Evolutionary conservation across 495 filamentous ascomycete species (phyloP), one percentile per base, ranked within the genome.

Genomic region (Aspergillus heteromorphus): DNA sequence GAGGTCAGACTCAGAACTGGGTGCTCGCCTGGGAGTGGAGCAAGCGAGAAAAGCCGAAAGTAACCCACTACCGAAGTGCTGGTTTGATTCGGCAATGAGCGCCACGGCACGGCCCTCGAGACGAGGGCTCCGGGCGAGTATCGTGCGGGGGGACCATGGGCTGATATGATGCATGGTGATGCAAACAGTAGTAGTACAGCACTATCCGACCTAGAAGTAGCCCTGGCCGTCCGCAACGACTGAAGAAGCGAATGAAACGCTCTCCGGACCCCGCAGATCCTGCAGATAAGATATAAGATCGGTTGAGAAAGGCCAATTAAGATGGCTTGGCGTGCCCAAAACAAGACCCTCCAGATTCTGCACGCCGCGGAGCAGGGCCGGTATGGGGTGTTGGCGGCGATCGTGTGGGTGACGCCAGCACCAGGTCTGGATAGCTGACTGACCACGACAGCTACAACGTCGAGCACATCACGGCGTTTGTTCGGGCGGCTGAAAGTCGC

Each of bases 381-480:
- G 4, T 88, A 87, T 69, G 85, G 79, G 36, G 78, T 88, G 11
- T 74, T 84, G 2, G 84, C 79, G 53, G 81, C 86, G 72, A 85
- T 82, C 60, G 62, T 54, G 61, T 62, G 31, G 54, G 58, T 58
- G 3, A 14, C 5, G 40, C 18, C 0, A 23, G 16, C n/a, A 10
- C 4, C 7, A n/a, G 11, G 29, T 45, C 6, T 18, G n/a, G n/a
- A n/a, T n/a, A n/a, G n/a, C 13, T 47, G 17, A 51, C 11, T 43
- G 14, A 29, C 14, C n/a, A 21, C 23, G 29, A 16, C 34, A 60
- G 68, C 38, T 91, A 91, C 73, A 89, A 89, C 74, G 78, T 87
- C 65, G 86, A 89, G 70, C 80, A 80, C 60, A 83, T 89, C 69
- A 79, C 87, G 51, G 87, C 84, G 18, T 78, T 81, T 4, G 80